Conservation (phyloP, 768 basidiomycete species). For the Lactarius trivialis region DNA sequence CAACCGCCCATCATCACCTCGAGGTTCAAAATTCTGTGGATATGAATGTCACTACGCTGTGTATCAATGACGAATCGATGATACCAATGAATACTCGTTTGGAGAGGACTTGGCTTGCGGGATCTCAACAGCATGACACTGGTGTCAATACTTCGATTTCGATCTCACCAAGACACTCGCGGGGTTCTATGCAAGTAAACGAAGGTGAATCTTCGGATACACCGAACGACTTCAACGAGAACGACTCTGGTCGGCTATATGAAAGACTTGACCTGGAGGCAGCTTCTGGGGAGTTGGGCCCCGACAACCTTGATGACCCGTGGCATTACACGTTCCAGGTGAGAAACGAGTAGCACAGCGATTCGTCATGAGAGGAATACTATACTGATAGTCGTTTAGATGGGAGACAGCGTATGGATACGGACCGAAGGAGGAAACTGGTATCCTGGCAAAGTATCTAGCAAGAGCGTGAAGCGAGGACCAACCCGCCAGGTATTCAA, state of each 20-base stretch:
- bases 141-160: not conserved
- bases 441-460: constrained; percentile 18
- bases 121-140: not conserved
- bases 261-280: constrained; percentile 12
- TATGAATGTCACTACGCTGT: constrained; percentile 10
- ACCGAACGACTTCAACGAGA: not conserved
- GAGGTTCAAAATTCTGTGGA: not conserved
- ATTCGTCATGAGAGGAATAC: not conserved
- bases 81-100: not conserved
- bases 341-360: not conserved
- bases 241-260: not conserved
- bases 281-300: constrained; percentile 7
- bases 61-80: constrained; percentile 2
- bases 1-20: not conserved
- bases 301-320: constrained; percentile 21
- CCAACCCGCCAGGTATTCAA: constrained; percentile 18
- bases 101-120: not conserved
- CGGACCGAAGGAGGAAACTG: constrained; percentile 20
- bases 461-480: constrained; percentile 15
- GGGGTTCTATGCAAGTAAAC: not conserved
- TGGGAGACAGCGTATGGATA: constrained; percentile 20
- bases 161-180: not conserved
- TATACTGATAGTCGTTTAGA: constrained; percentile 11
- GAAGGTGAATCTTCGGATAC: not conserved
- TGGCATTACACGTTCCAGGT: constrained; percentile 22